Percentiles rank a stretch among this genome's conserved stretches.
These are phyloP conservation scores for Aspergillus ruber DNA, from an alignment of 2,329 filamentous ascomycete genomes.

Conservation along the genomic window DNA sequence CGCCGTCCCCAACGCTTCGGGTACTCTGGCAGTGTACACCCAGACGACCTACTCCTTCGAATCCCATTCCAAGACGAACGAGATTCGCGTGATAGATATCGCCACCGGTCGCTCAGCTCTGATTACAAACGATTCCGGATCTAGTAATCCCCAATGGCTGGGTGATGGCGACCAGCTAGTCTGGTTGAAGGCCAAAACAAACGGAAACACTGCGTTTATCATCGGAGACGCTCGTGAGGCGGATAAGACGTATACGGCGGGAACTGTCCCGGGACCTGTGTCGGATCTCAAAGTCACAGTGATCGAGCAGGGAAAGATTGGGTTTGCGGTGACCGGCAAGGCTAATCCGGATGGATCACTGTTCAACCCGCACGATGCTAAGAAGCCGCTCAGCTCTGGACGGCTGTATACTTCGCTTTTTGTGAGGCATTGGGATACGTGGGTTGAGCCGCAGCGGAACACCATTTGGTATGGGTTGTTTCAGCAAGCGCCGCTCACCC, in stretches of 20 bases:
- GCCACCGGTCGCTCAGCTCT: constrained; percentile 33
- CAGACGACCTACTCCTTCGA: constrained; percentile 47
- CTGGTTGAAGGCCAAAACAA: constrained; percentile 41
- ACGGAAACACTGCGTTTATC: constrained; percentile 43
- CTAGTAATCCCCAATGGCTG: constrained; percentile 44
- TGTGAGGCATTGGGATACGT: constrained; percentile 50
- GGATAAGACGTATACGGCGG: constrained; percentile 39
- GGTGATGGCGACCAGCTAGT: constrained; percentile 38
- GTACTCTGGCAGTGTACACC: constrained; percentile 43
- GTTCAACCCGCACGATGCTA: constrained; percentile 45
- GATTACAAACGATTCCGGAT: constrained; percentile 39
- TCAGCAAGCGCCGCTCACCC: constrained; percentile 32
- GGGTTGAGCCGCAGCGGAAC: constrained; percentile 44
- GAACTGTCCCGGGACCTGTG: constrained; percentile 40
- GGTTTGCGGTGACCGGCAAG: constrained; percentile 43
- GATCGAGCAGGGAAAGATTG: constrained; percentile 37
- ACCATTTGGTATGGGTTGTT: constrained; percentile 46
- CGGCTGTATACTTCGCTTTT: constrained; percentile 46
- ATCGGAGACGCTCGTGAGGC: constrained; percentile 36
- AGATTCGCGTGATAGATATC: constrained; percentile 42
- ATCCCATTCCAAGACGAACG: constrained; percentile 40
- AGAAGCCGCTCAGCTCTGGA: constrained; percentile 41
- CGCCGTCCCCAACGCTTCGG: constrained; percentile 39
- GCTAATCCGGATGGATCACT: constrained; percentile 43
- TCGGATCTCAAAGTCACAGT: constrained; percentile 41